Evolutionary conservation across 2,329 filamentous ascomycete species (phyloP).

Genomic region (Diaporthe capsici): DNA sequence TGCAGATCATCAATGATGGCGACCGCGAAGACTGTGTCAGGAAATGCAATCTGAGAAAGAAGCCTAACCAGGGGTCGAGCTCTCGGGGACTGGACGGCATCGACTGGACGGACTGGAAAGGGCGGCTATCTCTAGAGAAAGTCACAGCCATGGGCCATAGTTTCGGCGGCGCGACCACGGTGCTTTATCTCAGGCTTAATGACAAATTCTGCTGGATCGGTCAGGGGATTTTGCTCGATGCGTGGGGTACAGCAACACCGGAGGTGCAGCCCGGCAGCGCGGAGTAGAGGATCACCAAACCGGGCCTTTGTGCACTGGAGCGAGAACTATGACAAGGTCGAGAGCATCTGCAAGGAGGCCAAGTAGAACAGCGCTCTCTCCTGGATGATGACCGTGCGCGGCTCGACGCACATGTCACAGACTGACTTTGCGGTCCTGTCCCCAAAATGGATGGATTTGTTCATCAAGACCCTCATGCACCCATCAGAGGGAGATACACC

Average conservation of each 20-base stretch:
- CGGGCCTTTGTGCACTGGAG: constrained; percentile 80
- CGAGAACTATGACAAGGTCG: constrained; percentile 71
- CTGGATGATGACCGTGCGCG: constrained; percentile 68
- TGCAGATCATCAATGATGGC: constrained; percentile 69
- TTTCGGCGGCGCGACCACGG: constrained; percentile 75
- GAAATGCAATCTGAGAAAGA: constrained; percentile 66
- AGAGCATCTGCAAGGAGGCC: constrained; percentile 69
- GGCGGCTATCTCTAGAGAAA: constrained; percentile 67
- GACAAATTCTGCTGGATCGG: constrained; percentile 70
- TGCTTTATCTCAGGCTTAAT: constrained; percentile 70
- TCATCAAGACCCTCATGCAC: constrained; percentile 75
- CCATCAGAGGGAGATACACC: constrained; percentile 71
- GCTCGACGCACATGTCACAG: constrained; percentile 76
- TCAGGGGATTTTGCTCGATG: constrained; percentile 76
- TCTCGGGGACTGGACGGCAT: constrained; percentile 70
- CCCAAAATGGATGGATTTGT: constrained; percentile 67
- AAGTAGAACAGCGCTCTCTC: constrained; percentile 59
- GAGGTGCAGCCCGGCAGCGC: constrained; percentile 57
- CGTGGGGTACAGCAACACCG: constrained; percentile 70
- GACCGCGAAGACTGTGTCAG: constrained; percentile 63
- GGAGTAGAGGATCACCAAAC: constrained; percentile 59
- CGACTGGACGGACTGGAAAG: constrained; percentile 70
- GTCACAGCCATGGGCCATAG: constrained; percentile 76
- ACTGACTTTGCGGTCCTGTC: constrained; percentile 78
- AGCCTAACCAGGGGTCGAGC: constrained; percentile 71